Evolutionary conservation across 371 early-diverging fungal species (phyloP), one percentile per base, ranked within the genome.

Genomic region (Batrachochytrium dendrobatidis): DNA sequence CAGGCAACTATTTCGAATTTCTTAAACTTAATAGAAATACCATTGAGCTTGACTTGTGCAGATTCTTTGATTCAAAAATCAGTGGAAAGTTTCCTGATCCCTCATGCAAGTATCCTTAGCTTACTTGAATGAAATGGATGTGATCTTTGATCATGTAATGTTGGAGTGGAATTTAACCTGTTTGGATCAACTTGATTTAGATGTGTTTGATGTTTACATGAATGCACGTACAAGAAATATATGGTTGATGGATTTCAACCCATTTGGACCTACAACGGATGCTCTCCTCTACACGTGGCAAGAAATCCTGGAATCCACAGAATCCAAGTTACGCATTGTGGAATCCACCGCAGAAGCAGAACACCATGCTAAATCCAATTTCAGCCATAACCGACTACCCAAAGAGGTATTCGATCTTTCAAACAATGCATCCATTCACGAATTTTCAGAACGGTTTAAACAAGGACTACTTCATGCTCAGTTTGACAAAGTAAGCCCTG

Each of bases 201-300:
- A 84, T 69, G 89, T 86, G 8, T 87, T 92, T 65, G 95, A 95
- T 68, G 89, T 89, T 0, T 94, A 93, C 66, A 65, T 93, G 22
- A 80, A 81, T 35, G 69, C 75, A 34, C 72, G 73, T 20, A 71
- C 72, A 34, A 69, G 72, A 7, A 78, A 77, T 32, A 85, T 86
- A 1, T 89, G 77, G 64, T 64, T 95, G 5, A 72, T 95, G 2
- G 95, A 95, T 70, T 88, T 95, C 66, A 92, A 93, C 63, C 92
- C 92, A 0, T 88, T 90, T 64, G 74, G 80, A 34, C 71, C 74
- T 32, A 72, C 78, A 1, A 92, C 94, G 0, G 94, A 95, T 61
- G 62, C 86, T 18, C 72, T 91, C 15, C 69, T 95, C 17, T 94
- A 81, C 65, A 68, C 70, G 18, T 94, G 94, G 94, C 62, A 70